phyloP scores from a whole-genome alignment of 768 basidiomycete genomes.

The Crassisporium funariophilum region DNA sequence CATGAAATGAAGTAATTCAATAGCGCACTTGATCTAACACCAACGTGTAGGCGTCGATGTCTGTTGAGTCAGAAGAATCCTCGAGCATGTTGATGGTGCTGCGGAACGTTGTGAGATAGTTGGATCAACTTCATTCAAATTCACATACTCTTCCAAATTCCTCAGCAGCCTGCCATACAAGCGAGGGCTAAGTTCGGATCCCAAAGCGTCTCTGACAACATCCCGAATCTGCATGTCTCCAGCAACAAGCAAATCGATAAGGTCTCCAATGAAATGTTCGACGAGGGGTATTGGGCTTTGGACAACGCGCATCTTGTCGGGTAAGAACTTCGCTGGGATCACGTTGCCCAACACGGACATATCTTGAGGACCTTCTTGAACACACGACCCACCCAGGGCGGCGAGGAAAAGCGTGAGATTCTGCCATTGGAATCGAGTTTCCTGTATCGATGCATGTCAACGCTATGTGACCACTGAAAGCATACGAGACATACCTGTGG shows the following conservation, averaged over 20 bases:
- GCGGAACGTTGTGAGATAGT: neutral
- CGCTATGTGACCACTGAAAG: neutral
- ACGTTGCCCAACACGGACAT: slow-evolving; percentile 50
- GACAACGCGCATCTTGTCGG: slow-evolving; percentile 70
- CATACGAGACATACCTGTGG: slow-evolving; percentile 24
- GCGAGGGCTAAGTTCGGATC: slow-evolving; percentile 72
- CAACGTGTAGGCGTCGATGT: slow-evolving; percentile 40
- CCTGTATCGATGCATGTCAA: slow-evolving; percentile 40
- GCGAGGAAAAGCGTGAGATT: slow-evolving; percentile 80
- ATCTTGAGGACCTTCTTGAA: slow-evolving; percentile 54
- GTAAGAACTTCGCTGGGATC: slow-evolving; percentile 60
- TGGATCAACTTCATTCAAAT: slow-evolving; percentile 1
- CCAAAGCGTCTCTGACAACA: slow-evolving; percentile 77
- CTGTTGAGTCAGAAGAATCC: slow-evolving; percentile 37
- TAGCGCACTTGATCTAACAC: slow-evolving; percentile 75
- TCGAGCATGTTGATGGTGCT: neutral
- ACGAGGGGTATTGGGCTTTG: slow-evolving; percentile 60
- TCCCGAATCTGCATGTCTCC: slow-evolving; percentile 73
- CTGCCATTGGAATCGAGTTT: slow-evolving; percentile 80
- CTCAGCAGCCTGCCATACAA: slow-evolving; percentile 69
- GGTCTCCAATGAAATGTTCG: slow-evolving; percentile 63
- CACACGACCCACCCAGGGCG: slow-evolving; percentile 68
- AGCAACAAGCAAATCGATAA: slow-evolving; percentile 70
- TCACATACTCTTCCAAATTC: slow-evolving; percentile 71
- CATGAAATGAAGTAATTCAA: neutral